Evolutionary conservation across 2,329 filamentous ascomycete species (phyloP).

Genomic region (Colletotrichum shisoi): DNA sequence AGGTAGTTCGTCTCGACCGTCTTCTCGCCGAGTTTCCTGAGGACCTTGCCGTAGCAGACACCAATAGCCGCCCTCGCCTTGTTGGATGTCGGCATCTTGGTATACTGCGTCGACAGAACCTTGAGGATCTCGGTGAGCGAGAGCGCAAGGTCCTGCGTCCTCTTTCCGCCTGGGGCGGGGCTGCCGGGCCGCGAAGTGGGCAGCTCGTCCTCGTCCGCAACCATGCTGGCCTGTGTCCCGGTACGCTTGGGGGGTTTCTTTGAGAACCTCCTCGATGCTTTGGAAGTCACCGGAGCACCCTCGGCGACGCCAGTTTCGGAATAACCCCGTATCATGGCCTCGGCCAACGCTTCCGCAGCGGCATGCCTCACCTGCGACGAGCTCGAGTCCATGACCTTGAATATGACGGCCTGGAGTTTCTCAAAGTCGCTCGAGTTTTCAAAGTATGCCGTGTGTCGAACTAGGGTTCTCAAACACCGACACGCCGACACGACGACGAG

Average conservation of each 20-base stretch:
- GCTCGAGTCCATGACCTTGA: conserved; percentile 85
- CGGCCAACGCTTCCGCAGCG: conserved; percentile 83
- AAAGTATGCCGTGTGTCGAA: conserved; percentile 79
- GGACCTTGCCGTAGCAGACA: conserved; percentile 83
- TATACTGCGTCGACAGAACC: conserved; percentile 81
- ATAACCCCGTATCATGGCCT: conserved; percentile 82
- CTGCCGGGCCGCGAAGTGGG: conserved; percentile 71
- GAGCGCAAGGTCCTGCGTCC: conserved; percentile 75
- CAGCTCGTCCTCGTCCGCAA: conserved; percentile 77
- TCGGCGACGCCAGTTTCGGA: conserved; percentile 63
- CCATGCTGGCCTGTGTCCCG: conserved; percentile 66
- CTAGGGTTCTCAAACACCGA: conserved; percentile 77
- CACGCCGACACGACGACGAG: conserved; percentile 82
- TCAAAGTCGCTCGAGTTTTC: conserved; percentile 91
- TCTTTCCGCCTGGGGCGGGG: conserved; percentile 72
- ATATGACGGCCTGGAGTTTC: conserved; percentile 79
- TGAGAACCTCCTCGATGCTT: conserved; percentile 73
- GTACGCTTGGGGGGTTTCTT: conserved; percentile 64
- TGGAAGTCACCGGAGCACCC: conserved; percentile 59
- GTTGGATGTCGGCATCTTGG: conserved; percentile 79
- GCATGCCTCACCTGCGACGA: conserved; percentile 81
- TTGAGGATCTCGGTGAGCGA: conserved; percentile 80
- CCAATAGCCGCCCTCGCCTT: conserved; percentile 82
- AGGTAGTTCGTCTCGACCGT: conserved; percentile 85
- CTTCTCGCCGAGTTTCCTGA: conserved; percentile 80